Percentiles rank a stretch among this genome's conserved stretches.
Conservation (phyloP, 805 yeast species). For the Zygosaccharomyces gambellarensis region DNA sequence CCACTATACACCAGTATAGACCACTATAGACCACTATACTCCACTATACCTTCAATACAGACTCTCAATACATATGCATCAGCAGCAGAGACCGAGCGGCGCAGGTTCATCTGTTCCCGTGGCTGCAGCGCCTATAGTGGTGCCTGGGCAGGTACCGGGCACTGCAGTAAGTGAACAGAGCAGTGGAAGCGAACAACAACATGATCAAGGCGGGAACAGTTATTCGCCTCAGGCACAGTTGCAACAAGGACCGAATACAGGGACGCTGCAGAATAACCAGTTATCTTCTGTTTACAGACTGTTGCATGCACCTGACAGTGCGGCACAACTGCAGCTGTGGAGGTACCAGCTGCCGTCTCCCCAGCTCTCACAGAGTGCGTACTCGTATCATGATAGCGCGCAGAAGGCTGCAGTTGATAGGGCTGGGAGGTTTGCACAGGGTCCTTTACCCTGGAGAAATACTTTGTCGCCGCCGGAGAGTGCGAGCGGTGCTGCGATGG, state of each 20-base stretch:
- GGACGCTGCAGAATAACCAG: background rate
- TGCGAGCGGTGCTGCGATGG: slow-evolving; percentile 1
- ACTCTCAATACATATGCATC: background rate
- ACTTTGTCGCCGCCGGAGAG: slow-evolving; percentile 9
- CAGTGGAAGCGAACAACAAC: background rate
- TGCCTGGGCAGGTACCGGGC: slow-evolving; percentile 1
- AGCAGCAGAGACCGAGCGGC: slow-evolving; percentile 5
- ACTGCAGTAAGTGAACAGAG: background rate
- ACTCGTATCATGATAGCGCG: slow-evolving; percentile 11
- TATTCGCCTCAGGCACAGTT: background rate
- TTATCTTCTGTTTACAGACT: slow-evolving; percentile 2
- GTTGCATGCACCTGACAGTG: slow-evolving; percentile 3
- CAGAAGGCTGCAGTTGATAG: slow-evolving; percentile 12
- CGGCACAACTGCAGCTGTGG: slow-evolving; percentile 3
- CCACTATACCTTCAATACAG: background rate
- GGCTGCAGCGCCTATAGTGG: background rate
- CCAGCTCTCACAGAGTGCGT: slow-evolving; percentile 4
- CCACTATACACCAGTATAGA: background rate
- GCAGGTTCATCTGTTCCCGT: slow-evolving; percentile 1
- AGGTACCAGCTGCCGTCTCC: slow-evolving; percentile 11
- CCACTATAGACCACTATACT: background rate
- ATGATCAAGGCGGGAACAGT: background rate
- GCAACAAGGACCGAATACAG: background rate
- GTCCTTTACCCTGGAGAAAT: slow-evolving; percentile 3
- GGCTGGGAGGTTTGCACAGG: slow-evolving; percentile 6